Evolutionary conservation across 164 flowering plant species (phyloP).

Genomic region (Taxillus chinensis): DNA sequence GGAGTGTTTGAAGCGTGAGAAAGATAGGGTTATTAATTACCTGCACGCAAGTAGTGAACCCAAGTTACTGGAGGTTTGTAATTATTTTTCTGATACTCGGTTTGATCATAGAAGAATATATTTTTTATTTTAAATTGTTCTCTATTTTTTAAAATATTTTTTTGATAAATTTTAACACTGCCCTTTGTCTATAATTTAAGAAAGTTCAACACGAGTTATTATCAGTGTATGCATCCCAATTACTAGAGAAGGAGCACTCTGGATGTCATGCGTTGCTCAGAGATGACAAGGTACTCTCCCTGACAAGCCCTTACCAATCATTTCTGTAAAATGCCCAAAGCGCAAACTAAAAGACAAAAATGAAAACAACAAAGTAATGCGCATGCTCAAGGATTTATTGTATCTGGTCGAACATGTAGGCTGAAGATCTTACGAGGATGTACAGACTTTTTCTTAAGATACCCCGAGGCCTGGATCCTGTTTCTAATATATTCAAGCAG

Average conservation of each 20-base stretch:
- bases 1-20: slow-evolving; percentile 76
- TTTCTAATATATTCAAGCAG: slow-evolving; percentile 76
- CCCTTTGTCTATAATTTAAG: slow-evolving; percentile 12
- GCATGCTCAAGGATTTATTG: no score
- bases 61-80: neutral
- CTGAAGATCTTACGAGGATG: slow-evolving; percentile 86
- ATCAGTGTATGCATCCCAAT: slow-evolving; percentile 49
- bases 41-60: slow-evolving; percentile 43
- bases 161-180: neutral
- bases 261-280: slow-evolving; percentile 87
- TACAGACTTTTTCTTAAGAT: slow-evolving; percentile 72
- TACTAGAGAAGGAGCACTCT: slow-evolving; percentile 90
- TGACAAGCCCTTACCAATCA: neutral
- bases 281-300: slow-evolving; percentile 69
- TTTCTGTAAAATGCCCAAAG: neutral
- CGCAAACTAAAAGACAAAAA: neutral
- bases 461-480: slow-evolving; percentile 72
- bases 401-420: no score
- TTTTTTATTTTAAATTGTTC: neutral
- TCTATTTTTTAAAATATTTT: no score
- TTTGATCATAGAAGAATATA: neutral
- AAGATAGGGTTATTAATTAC: slow-evolving; percentile 78
- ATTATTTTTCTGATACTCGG: neutral
- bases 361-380: no score
- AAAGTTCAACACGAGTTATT: slow-evolving; percentile 56